These are phyloP conservation scores for Marasmius sp. DNA, from an alignment of 1,284 basidiomycete species.

Conservation along the genomic window DNA sequence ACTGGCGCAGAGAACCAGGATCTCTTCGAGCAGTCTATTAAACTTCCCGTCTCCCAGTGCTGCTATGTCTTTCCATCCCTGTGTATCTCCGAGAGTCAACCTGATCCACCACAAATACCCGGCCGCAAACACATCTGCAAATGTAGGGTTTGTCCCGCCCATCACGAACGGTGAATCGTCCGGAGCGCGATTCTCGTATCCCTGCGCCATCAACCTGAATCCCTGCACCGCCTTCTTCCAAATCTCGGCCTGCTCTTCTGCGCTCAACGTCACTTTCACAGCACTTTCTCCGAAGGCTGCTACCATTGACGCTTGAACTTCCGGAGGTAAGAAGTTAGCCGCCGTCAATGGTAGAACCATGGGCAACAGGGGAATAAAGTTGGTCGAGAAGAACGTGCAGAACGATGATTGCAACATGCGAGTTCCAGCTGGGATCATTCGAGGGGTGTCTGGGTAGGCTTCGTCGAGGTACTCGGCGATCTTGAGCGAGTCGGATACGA, in stretches of 20 bases:
- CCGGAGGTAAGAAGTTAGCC: constrained; percentile 23
- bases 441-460: constrained; percentile 7
- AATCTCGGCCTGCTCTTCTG: background rate
- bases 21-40: background rate
- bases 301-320: constrained; percentile 25
- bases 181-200: constrained; percentile 17
- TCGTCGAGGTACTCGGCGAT: constrained; percentile 17
- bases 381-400: background rate
- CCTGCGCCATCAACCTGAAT: constrained; percentile 10
- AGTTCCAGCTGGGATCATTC: background rate
- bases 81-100: constrained; percentile 15
- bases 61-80: constrained; percentile 27
- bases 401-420: constrained; percentile 1
- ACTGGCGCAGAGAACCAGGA: background rate
- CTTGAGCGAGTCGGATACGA: constrained; percentile 10
- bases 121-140: constrained; percentile 30
- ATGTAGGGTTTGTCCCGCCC: constrained; percentile 28
- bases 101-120: constrained; percentile 29
- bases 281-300: constrained; percentile 21
- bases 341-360: constrained; percentile 7
- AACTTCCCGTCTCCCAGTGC: constrained; percentile 28
- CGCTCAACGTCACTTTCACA: background rate
- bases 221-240: background rate
- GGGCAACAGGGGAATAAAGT: background rate
- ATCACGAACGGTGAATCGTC: constrained; percentile 11